phyloP scores from a whole-genome alignment of 495 filamentous ascomycete species.

The Astrothelium macrocarpum region DNA sequence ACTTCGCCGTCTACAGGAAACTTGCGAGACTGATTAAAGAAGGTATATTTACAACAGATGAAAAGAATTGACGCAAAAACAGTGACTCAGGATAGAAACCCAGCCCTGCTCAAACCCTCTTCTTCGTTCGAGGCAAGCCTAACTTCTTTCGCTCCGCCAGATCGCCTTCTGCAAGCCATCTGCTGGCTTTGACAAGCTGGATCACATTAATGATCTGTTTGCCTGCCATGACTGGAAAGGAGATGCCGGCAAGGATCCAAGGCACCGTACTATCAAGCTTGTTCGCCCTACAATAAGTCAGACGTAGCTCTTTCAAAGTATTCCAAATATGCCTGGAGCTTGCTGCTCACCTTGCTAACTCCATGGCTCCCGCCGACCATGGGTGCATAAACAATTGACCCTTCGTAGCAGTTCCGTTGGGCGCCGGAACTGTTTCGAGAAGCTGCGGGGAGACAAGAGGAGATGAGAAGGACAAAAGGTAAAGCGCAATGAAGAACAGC shows the following conservation, averaged over 20 bases:
- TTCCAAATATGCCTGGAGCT: background rate
- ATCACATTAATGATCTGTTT: conserved; percentile 94
- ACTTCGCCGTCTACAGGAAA: too few relatives aligned
- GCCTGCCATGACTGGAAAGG: conserved; percentile 72
- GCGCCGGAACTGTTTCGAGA: conserved; percentile 32
- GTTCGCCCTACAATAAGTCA: conserved; percentile 47
- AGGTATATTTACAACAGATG: background rate
- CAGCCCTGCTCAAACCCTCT: background rate
- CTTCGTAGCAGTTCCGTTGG: background rate
- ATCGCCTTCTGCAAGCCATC: conserved; percentile 88
- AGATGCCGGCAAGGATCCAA: conserved; percentile 78
- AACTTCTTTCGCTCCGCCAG: conserved; percentile 43
- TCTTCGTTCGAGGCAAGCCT: conserved; percentile 34
- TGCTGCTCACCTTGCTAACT: conserved; percentile 54
- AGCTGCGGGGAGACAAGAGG: conserved; percentile 77
- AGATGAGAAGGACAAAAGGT: conserved; percentile 92
- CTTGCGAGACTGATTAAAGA: background rate
- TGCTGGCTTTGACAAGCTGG: conserved; percentile 86
- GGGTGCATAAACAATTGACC: conserved; percentile 56
- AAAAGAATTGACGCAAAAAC: background rate
- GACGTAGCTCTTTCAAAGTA: background rate
- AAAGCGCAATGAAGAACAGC: conserved; percentile 92
- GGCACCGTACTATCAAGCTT: conserved; percentile 81
- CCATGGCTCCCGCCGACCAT: conserved; percentile 82
- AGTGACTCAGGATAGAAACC: background rate